Conservation (phyloP, 352 stramenopile species). For the Pythium rishiriense region DNA sequence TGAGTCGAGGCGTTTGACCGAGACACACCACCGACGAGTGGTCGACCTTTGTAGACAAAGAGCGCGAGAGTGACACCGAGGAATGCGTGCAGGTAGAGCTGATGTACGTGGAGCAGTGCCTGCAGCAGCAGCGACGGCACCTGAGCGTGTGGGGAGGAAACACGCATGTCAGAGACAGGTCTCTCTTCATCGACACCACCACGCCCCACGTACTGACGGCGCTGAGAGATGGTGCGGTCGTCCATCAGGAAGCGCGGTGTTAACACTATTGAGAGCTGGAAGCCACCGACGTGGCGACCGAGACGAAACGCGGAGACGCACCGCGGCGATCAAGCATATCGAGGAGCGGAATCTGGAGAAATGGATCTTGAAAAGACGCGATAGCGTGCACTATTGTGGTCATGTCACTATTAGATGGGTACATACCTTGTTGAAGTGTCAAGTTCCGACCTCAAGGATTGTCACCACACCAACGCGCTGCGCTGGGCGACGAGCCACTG, state of each 20-base stretch:
- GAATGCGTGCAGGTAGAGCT: conserved; percentile 70
- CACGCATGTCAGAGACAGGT: not conserved
- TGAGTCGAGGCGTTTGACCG: no score
- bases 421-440: no score
- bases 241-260: no score
- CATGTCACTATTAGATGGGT: no score
- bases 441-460: no score
- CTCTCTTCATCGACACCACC: not conserved
- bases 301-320: not conserved
- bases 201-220: not conserved
- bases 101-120: conserved; percentile 67
- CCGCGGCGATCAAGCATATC: conserved; percentile 1
- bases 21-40: no score
- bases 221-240: no score
- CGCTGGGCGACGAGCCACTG: no score
- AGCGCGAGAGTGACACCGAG: conserved; percentile 42
- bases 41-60: conserved; percentile 82
- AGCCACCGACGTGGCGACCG: no score
- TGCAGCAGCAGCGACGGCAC: conserved; percentile 60
- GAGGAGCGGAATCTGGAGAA: not conserved
- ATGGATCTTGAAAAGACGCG: conserved; percentile 6
- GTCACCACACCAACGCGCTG: no score
- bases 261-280: no score
- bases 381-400: not conserved
- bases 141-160: conserved; percentile 7